A percentile compares a stretch with the other conserved stretches of the same genome.
Conservation (phyloP, 2,329 filamentous ascomycete genomes). For the Stemphylium beticola region DNA sequence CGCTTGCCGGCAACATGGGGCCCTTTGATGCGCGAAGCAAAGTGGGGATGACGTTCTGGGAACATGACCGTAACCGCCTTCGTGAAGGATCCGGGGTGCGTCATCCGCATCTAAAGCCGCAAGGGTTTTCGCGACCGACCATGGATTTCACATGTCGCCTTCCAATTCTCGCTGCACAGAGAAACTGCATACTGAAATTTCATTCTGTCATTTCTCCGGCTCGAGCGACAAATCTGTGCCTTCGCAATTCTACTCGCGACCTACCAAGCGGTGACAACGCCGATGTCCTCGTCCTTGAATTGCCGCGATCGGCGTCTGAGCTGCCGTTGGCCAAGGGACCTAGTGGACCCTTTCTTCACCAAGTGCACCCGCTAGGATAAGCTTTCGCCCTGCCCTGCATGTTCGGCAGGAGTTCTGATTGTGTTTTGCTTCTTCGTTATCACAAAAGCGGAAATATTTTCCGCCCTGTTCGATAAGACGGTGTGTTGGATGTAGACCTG, state of each 20-base stretch:
- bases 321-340: background rate
- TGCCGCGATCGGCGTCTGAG: slow-evolving; percentile 6
- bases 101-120: slow-evolving; percentile 11
- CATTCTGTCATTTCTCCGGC: no score
- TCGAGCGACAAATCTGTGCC: no score
- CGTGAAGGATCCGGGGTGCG: slow-evolving; percentile 2
- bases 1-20: background rate
- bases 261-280: no score
- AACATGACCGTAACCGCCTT: background rate
- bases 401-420: no score
- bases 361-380: slow-evolving; percentile 1
- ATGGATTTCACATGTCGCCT: background rate
- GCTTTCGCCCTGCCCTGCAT: background rate
- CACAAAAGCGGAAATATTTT: no score
- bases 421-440: no score
- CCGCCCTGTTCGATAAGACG: no score
- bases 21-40: background rate
- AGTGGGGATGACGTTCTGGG: slow-evolving; percentile 11
- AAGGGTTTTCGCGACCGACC: background rate
- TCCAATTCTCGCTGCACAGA: no score
- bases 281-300: background rate
- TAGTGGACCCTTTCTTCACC: background rate
- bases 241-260: no score
- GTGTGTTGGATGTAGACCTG: no score
- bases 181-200: no score